Conservation (phyloP, 2,329 filamentous ascomycete genomes). For the Rutstroemia sp. region DNA sequence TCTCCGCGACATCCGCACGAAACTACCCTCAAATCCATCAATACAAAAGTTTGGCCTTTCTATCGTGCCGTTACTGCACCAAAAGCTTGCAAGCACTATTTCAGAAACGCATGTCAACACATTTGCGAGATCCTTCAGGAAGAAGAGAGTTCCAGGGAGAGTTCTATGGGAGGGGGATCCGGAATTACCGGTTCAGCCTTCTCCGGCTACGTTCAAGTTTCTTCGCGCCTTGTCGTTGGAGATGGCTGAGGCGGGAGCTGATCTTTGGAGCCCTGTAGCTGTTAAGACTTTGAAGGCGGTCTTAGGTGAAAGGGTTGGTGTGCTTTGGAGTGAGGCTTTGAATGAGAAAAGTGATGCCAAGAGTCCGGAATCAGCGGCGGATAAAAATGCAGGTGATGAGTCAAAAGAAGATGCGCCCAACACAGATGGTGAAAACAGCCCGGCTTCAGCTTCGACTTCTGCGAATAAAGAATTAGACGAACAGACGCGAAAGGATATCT, state of each 20-base stretch:
- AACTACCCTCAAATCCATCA: slow-evolving; percentile 47
- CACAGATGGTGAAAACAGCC: not conserved
- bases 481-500: slow-evolving; percentile 35
- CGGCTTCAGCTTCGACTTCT: not conserved
- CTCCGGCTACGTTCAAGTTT: slow-evolving; percentile 65
- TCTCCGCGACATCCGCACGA: slow-evolving; percentile 64
- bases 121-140: slow-evolving; percentile 37
- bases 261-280: slow-evolving; percentile 73
- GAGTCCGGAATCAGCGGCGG: slow-evolving; percentile 5
- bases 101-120: slow-evolving; percentile 41
- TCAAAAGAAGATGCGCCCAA: not conserved
- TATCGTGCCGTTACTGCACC: slow-evolving; percentile 58
- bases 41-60: slow-evolving; percentile 50
- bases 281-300: slow-evolving; percentile 55
- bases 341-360: slow-evolving; percentile 15
- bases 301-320: slow-evolving; percentile 43
- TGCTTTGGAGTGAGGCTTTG: slow-evolving; percentile 30
- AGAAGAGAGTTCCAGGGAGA: slow-evolving; percentile 49
- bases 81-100: slow-evolving; percentile 49
- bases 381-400: not conserved
- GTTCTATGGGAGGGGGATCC: slow-evolving; percentile 77
- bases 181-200: slow-evolving; percentile 69
- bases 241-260: slow-evolving; percentile 66
- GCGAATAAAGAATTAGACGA: slow-evolving; percentile 1
- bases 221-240: slow-evolving; percentile 54